phyloP scores from a whole-genome alignment of 2,329 filamentous ascomycete genomes.

The Penicillium verrucosum region DNA sequence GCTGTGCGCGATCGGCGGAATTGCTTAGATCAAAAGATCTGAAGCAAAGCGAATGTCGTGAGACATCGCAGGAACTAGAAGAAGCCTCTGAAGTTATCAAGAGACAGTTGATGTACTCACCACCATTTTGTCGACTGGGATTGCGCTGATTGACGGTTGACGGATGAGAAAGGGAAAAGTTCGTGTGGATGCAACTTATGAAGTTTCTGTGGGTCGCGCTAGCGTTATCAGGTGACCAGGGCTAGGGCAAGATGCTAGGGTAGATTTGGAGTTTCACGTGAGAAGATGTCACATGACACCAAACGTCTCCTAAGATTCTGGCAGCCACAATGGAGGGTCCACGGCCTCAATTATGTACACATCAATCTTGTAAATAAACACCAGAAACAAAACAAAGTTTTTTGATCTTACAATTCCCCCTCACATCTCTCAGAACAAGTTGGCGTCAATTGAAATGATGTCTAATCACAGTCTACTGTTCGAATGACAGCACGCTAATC shows the following conservation, averaged over 20 bases:
- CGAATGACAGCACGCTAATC: neutral
- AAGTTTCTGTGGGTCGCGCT: constrained; percentile 36
- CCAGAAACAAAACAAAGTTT: rapidly evolving
- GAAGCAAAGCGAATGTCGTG: constrained; percentile 27
- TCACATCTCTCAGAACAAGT: too few relatives aligned
- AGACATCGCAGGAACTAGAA: constrained; percentile 24
- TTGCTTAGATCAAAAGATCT: constrained; percentile 33
- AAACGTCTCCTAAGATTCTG: neutral
- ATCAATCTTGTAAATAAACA: neutral
- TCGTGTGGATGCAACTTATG: constrained; percentile 22
- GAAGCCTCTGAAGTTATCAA: constrained; percentile 22
- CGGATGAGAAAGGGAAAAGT: constrained; percentile 31
- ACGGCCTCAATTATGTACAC: neutral
- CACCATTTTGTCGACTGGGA: constrained; percentile 56
- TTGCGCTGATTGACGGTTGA: constrained; percentile 49
- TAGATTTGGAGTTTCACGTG: neutral
- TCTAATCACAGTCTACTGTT: neutral
- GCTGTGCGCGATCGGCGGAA: constrained; percentile 37
- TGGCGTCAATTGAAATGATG: neutral
- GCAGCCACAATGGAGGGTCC: neutral
- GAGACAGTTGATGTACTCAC: constrained; percentile 56
- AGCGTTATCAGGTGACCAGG: constrained; percentile 27
- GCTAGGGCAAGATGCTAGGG: constrained; percentile 14
- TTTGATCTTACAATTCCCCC: rapidly evolving
- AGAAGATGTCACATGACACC: neutral